Evolutionary conservation across 2,329 filamentous ascomycete genomes (phyloP).

Genomic region (Aspergillus hortae): DNA sequence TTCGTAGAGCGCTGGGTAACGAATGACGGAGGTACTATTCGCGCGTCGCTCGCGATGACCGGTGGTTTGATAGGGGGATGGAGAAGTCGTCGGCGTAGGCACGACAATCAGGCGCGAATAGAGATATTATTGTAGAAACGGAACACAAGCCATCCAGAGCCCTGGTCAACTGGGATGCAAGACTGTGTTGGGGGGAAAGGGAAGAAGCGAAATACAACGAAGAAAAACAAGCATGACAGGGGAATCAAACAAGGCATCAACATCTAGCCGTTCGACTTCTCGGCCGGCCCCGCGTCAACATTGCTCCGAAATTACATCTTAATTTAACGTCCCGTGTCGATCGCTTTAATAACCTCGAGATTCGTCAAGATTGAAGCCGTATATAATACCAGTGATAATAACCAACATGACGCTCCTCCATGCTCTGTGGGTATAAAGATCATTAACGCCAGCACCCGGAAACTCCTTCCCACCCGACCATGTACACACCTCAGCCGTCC

Average conservation of each 20-base stretch:
- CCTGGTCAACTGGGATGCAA: slow-evolving; percentile 6
- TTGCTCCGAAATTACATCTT: slow-evolving; percentile 23
- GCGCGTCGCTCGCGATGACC: neutral
- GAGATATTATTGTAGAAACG: slow-evolving; percentile 1
- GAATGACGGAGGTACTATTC: neutral
- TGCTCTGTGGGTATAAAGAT: slow-evolving; percentile 14
- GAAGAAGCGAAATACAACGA: neutral
- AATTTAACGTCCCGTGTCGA: neutral
- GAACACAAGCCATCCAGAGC: slow-evolving; percentile 5
- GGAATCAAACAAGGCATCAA: neutral
- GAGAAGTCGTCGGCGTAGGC: too few relatives aligned
- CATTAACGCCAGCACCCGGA: neutral
- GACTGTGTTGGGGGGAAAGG: slow-evolving; percentile 14
- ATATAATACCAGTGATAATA: neutral
- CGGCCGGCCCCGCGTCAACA: slow-evolving; percentile 19
- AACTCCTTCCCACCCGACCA: neutral
- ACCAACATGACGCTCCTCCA: slow-evolving; percentile 7
- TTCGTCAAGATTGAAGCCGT: too few relatives aligned
- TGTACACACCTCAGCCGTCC: neutral
- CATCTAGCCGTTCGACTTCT: neutral
- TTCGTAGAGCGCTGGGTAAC: neutral
- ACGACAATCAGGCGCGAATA: neutral
- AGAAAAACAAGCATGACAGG: neutral
- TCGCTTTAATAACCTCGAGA: neutral
- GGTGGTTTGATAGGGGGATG: neutral